A percentile compares a stretch with the other conserved stretches of the same genome.
phyloP scores from a whole-genome alignment of 305 asterid genomes.

The Fraxinus xanthoxyloides region DNA sequence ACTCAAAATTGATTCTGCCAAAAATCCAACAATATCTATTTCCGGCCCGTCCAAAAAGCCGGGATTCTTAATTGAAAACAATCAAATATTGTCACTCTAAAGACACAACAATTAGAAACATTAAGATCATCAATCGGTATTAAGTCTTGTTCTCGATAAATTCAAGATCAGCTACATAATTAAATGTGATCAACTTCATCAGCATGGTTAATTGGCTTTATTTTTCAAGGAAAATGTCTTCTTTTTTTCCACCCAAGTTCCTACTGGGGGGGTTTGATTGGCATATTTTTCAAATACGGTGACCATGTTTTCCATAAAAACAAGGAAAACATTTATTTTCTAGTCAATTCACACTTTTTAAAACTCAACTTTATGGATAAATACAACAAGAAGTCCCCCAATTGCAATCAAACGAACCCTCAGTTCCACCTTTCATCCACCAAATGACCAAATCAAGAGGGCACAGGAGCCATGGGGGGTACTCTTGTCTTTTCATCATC shows the following conservation, averaged over 20 bases:
- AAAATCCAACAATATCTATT: background rate
- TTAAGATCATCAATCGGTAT: background rate
- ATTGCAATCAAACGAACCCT: background rate
- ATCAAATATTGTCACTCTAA: background rate
- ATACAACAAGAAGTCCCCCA: background rate
- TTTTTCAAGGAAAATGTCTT: background rate
- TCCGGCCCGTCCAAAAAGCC: background rate
- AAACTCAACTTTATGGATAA: background rate
- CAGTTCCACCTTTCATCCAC: background rate
- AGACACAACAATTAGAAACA: background rate
- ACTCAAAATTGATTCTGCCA: background rate
- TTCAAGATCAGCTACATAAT: background rate
- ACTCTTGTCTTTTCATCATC: conserved; percentile 16
- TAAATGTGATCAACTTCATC: background rate
- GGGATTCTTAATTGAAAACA: background rate
- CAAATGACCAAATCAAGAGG: background rate
- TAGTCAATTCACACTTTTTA: background rate
- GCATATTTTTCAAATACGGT: no score
- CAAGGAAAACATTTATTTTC: background rate
- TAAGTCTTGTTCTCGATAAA: background rate
- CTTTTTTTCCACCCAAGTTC: background rate
- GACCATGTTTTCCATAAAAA: background rate
- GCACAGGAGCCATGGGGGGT: background rate
- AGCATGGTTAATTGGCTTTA: background rate
- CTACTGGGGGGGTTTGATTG: no score